phyloP scores from a whole-genome alignment of 2,329 filamentous ascomycete species.

The Xylariaceae sp. region DNA sequence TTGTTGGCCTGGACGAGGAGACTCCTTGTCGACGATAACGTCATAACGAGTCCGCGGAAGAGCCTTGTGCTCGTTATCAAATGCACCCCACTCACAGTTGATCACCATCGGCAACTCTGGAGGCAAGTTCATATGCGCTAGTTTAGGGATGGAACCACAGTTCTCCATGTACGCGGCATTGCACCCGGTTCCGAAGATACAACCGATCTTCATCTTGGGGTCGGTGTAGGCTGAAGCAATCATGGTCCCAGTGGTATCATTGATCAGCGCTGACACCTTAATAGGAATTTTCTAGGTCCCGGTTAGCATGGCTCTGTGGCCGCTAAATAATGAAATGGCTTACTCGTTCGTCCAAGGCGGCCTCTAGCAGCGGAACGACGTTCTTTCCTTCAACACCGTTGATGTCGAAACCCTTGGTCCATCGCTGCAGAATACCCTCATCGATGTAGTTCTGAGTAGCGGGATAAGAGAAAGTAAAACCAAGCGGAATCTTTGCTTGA shows the following conservation, averaged over 20 bases:
- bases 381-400: slow-evolving; percentile 87
- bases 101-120: slow-evolving; percentile 87
- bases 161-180: slow-evolving; percentile 99
- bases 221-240: slow-evolving; percentile 99
- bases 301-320: slow-evolving; percentile 15
- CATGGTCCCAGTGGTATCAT: slow-evolving; percentile 95
- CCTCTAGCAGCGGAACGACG: slow-evolving; percentile 85
- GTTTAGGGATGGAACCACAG: slow-evolving; percentile 87
- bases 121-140: slow-evolving; percentile 87
- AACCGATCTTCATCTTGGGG: slow-evolving; percentile 87
- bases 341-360: slow-evolving; percentile 71
- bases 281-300: slow-evolving; percentile 77
- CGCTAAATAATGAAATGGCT: slow-evolving; percentile 18
- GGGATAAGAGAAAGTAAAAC: slow-evolving; percentile 96
- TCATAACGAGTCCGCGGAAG: slow-evolving; percentile 87
- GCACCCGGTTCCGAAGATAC: slow-evolving; percentile 97
- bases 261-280: slow-evolving; percentile 90
- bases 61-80: slow-evolving; percentile 90
- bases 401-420: slow-evolving; percentile 98
- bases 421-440: slow-evolving; percentile 87
- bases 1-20: slow-evolving; percentile 90
- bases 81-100: slow-evolving; percentile 97
- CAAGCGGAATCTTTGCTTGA: slow-evolving; percentile 69
- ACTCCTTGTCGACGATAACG: slow-evolving; percentile 84
- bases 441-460: slow-evolving; percentile 93